phyloP scores from a whole-genome alignment of 106 monocot species.

The Dendrobium nobile region DNA sequence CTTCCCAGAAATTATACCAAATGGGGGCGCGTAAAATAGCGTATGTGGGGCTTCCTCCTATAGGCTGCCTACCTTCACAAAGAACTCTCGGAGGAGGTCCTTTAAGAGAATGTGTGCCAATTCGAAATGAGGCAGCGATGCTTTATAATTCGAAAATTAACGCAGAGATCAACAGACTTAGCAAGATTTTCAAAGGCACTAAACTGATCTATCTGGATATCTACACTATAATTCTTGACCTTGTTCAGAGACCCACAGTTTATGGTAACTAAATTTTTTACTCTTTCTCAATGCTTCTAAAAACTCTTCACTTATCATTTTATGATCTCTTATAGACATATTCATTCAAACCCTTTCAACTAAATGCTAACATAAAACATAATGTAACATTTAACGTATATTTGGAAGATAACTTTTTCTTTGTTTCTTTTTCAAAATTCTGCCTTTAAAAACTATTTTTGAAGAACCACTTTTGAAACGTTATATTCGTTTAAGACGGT shows the following conservation, averaged over 20 bases:
- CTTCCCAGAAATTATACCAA: neutral
- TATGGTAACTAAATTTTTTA: constrained; percentile 4
- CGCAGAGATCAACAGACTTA: neutral
- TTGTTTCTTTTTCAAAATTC: no score
- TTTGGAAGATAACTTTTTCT: no score
- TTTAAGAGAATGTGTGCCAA: neutral
- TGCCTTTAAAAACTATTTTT: no score
- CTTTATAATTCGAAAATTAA: neutral
- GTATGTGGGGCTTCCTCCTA: neutral
- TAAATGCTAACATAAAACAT: no score
- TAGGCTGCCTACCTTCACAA: constrained; percentile 3
- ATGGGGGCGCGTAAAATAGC: constrained; percentile 1
- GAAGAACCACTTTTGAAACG: no score
- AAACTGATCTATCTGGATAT: neutral
- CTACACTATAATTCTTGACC: constrained; percentile 6
- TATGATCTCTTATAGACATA: neutral
- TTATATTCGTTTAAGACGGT: no score
- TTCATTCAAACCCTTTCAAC: neutral
- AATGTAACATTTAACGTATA: no score
- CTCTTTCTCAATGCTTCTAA: neutral
- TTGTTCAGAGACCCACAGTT: neutral
- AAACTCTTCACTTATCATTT: neutral
- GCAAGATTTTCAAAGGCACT: neutral
- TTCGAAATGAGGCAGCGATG: neutral
- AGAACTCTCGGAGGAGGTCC: neutral